A percentile compares a stretch with the other conserved stretches of the same genome.
Conservation (phyloP, 2,329 filamentous ascomycete species). For the Fonsecaea nubica region DNA sequence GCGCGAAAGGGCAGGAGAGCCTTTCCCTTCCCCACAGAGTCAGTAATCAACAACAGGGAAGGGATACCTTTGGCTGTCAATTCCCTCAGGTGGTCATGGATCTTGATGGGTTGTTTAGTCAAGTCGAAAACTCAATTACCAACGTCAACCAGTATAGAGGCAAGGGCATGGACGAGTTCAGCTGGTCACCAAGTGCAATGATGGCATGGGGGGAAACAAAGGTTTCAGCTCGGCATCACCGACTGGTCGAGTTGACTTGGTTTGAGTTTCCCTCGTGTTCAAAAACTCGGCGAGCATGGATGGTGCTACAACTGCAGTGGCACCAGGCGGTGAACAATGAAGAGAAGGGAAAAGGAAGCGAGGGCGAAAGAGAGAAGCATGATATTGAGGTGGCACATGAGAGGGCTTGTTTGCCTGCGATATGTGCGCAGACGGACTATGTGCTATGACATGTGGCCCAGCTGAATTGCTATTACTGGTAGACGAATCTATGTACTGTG, state of each 20-base stretch:
- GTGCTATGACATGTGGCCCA: no score
- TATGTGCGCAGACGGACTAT: no score
- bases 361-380: neutral
- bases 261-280: neutral
- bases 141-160: neutral
- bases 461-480: no score
- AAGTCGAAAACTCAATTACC: no score
- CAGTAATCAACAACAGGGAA: neutral
- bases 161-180: neutral
- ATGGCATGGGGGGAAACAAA: neutral
- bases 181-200: constrained; percentile 2
- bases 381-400: no score
- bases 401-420: no score
- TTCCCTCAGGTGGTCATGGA: neutral
- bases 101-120: neutral
- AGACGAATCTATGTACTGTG: no score
- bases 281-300: neutral
- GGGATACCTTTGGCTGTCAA: neutral
- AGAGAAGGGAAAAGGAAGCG: neutral
- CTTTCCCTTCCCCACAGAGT: neutral
- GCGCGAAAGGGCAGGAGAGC: neutral
- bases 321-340: neutral
- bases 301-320: neutral
- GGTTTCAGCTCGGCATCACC: constrained; percentile 21
- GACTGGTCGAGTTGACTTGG: constrained; percentile 3